Conservation (phyloP, 129 eudicot species). For the Kitagawia praeruptora region DNA sequence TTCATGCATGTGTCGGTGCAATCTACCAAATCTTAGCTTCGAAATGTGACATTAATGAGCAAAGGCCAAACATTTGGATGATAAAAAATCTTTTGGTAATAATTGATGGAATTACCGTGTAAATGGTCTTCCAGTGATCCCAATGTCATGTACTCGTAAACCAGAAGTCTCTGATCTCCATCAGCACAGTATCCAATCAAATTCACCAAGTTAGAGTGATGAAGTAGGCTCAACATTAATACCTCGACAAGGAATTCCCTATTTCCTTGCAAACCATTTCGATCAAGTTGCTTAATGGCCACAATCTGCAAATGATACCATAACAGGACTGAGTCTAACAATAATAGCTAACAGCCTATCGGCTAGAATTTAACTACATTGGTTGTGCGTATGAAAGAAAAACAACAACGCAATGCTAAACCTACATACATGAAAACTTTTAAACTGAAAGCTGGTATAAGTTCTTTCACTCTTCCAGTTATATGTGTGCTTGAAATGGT, state of each 20-base stretch:
- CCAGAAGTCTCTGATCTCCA: constrained; percentile 88
- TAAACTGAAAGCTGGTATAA: not conserved
- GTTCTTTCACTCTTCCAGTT: not conserved
- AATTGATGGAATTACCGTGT: constrained; percentile 39
- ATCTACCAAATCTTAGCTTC: not conserved
- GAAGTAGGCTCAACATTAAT: constrained; percentile 80
- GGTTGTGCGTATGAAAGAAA: not conserved
- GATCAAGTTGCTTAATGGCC: constrained; percentile 93
- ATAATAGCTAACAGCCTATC: not conserved
- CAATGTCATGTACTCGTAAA: constrained; percentile 79
- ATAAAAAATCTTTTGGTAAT: not conserved
- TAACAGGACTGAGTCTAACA: constrained; percentile 8
- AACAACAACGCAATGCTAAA: not conserved
- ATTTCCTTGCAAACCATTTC: constrained; percentile 86
- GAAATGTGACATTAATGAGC: not conserved
- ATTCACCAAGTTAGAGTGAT: constrained; percentile 76
- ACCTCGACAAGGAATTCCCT: constrained; percentile 94
- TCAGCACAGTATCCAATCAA: constrained; percentile 92
- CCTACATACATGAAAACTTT: not conserved
- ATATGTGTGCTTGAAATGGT: not conserved
- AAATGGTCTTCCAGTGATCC: constrained; percentile 94
- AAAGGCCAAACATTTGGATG: not conserved
- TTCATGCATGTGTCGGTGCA: not conserved
- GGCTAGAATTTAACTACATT: not conserved
- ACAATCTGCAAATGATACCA: constrained; percentile 42